A percentile compares a stretch with the other conserved stretches of the same genome.
phyloP scores from a whole-genome alignment of 805 yeast species.

The Suhomyces faveliae region DNA sequence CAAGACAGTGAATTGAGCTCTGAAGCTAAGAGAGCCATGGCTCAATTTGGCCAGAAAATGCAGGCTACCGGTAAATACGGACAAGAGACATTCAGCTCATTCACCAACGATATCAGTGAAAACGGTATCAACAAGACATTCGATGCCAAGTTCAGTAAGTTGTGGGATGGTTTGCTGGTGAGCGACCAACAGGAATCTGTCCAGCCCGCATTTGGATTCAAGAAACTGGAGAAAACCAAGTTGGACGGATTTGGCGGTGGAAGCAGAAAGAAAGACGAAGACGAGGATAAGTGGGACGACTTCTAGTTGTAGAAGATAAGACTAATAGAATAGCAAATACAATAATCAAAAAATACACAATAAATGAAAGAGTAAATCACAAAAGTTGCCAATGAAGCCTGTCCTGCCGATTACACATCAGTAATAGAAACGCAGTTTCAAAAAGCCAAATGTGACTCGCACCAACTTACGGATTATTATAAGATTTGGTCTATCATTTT shows the following conservation, averaged over 20 bases:
- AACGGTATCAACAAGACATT: slow-evolving; percentile 35
- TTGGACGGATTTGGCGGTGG: slow-evolving; percentile 49
- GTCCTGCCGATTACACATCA: too few species aligned
- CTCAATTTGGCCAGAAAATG: slow-evolving; percentile 92
- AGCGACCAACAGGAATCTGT: slow-evolving; percentile 37
- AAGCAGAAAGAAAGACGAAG: slow-evolving; percentile 35
- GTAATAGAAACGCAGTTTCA: too few species aligned
- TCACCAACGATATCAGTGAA: slow-evolving; percentile 47
- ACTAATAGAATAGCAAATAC: neutral
- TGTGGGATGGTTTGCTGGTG: slow-evolving; percentile 55
- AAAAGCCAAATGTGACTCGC: too few species aligned
- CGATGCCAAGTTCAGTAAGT: slow-evolving; percentile 45
- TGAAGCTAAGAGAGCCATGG: slow-evolving; percentile 90
- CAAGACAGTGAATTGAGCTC: slow-evolving; percentile 71
- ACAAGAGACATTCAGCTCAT: slow-evolving; percentile 59
- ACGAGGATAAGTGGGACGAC: slow-evolving; percentile 69
- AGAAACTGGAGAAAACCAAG: slow-evolving; percentile 58
- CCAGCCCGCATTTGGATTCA: slow-evolving; percentile 69
- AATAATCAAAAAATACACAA: neutral
- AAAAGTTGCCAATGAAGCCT: too few species aligned
- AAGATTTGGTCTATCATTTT: too few species aligned
- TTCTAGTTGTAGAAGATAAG: slow-evolving; percentile 34
- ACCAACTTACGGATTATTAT: too few species aligned
- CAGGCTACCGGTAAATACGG: slow-evolving; percentile 84
- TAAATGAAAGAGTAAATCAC: neutral